A percentile compares a stretch with the other conserved stretches of the same genome.
Conservation (phyloP, 192 early-diverging fungal genomes). For the Backusella tuberculispora region DNA sequence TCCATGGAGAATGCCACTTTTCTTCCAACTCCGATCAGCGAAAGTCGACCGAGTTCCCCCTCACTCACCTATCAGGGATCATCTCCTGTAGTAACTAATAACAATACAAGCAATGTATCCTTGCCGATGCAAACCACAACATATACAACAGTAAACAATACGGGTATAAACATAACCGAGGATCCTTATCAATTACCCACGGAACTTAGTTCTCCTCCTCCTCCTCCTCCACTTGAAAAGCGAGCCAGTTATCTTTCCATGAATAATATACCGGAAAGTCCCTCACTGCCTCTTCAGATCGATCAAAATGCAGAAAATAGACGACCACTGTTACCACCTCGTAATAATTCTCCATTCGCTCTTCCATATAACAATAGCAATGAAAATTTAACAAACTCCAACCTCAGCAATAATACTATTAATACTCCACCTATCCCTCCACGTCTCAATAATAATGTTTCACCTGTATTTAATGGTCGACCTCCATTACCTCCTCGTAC, state of each 20-base stretch:
- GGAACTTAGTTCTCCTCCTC: background rate
- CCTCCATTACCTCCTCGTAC: background rate
- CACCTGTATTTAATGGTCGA: background rate
- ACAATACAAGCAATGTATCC: background rate
- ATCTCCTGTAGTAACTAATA: background rate
- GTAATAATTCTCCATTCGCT: background rate
- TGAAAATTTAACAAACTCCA: too few relatives aligned
- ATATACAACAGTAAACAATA: background rate
- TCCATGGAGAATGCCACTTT: background rate
- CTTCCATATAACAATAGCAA: background rate
- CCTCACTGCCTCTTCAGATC: background rate
- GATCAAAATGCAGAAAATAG: too few relatives aligned
- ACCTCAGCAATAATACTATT: too few relatives aligned
- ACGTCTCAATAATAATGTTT: background rate
- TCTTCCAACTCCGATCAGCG: background rate
- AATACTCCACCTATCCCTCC: background rate
- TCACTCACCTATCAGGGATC: background rate
- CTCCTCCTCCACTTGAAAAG: background rate
- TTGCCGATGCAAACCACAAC: background rate
- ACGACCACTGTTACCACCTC: background rate
- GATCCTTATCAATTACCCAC: background rate
- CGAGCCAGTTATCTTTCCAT: background rate
- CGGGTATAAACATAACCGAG: background rate
- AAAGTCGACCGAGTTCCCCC: slow-evolving; percentile 7
- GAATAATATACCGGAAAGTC: background rate